phyloP scores from a whole-genome alignment of 768 basidiomycete species.

The Suillus clintonianus region DNA sequence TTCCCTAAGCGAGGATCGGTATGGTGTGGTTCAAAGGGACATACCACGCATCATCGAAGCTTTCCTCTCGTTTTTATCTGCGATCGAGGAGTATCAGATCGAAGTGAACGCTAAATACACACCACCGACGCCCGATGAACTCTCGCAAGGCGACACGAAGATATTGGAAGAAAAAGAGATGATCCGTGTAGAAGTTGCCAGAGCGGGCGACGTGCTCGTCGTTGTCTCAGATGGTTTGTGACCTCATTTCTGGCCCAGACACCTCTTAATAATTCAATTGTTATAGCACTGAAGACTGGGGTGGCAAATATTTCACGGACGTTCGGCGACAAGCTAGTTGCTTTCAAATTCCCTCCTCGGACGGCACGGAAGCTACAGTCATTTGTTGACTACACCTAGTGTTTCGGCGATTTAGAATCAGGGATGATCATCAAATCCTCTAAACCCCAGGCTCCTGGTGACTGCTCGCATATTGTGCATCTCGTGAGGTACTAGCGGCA shows the following conservation, averaged over 20 bases:
- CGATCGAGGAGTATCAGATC: conserved; percentile 63
- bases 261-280: not conserved
- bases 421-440: not conserved
- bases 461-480: not conserved
- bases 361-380: conserved; percentile 67
- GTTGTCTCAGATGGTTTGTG: conserved; percentile 61
- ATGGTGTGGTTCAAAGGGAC: conserved; percentile 83
- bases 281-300: conserved; percentile 64
- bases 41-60: conserved; percentile 82
- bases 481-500: not conserved
- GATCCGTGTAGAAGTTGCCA: conserved; percentile 51
- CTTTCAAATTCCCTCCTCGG: conserved; percentile 77
- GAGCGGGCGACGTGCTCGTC: conserved; percentile 54
- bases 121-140: conserved; percentile 38
- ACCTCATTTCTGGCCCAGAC: not conserved
- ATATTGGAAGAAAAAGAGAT: conserved; percentile 41
- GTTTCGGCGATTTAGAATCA: not conserved
- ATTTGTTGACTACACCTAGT: conserved; percentile 64
- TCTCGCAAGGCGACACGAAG: conserved; percentile 23
- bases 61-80: conserved; percentile 63
- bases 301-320: conserved; percentile 66
- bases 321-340: conserved; percentile 72
- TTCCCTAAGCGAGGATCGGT: conserved; percentile 78
- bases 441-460: not conserved
- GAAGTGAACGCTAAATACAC: conserved; percentile 49